phyloP scores from a whole-genome alignment of 768 basidiomycete genomes.

The Pluteus cervinus region DNA sequence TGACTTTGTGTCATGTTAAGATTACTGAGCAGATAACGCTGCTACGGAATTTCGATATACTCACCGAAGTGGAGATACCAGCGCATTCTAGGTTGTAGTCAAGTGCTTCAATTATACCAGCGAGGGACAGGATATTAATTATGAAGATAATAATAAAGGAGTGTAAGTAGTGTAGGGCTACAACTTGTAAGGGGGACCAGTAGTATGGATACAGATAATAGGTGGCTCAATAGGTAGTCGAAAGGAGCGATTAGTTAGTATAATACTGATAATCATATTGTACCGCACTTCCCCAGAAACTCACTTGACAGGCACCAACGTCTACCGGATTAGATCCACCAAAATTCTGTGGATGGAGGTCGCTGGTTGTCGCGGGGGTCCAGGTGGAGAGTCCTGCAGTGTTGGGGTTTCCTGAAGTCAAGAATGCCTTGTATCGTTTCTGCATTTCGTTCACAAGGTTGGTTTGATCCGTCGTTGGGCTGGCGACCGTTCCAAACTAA shows the following conservation, averaged over 20 bases:
- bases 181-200: conserved; percentile 4
- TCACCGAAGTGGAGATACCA: conserved; percentile 41
- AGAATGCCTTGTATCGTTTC: conserved; percentile 61
- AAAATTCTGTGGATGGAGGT: conserved; percentile 54
- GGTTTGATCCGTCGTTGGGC: conserved; percentile 49
- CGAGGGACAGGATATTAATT: too few species aligned
- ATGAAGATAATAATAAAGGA: too few species aligned
- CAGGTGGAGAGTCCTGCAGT: conserved; percentile 42
- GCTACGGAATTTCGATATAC: conserved; percentile 63
- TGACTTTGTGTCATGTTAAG: conserved; percentile 22
- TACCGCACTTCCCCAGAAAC: conserved; percentile 62
- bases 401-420: conserved; percentile 59
- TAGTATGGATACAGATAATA: conserved; percentile 4
- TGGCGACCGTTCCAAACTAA: conserved; percentile 51
- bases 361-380: conserved; percentile 42
- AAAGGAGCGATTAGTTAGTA: conserved; percentile 24
- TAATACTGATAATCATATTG: conserved; percentile 72
- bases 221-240: too few species aligned
- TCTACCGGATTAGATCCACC: conserved; percentile 50
- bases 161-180: conserved; percentile 9
- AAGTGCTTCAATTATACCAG: too few species aligned
- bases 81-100: too few species aligned
- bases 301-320: conserved; percentile 54
- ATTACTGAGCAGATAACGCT: conserved; percentile 43
- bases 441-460: conserved; percentile 63